Evolutionary conservation across 1,284 basidiomycete species (phyloP), one percentile per base, ranked within the genome.

Genomic region (Pseudozyma hubeiensis): DNA sequence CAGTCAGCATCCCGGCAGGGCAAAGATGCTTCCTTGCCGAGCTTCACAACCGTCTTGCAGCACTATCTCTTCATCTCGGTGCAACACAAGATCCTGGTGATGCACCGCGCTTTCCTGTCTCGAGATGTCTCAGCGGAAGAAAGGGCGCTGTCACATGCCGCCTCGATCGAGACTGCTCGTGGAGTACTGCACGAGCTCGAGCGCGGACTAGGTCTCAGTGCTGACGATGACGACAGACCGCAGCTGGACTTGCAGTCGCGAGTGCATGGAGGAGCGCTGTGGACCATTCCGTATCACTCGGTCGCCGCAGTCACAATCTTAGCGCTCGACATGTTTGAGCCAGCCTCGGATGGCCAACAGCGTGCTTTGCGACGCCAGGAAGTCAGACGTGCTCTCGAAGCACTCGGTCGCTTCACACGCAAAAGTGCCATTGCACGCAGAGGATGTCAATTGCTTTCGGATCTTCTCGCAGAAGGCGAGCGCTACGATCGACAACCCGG

Each of bases 11-110:
- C 51, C n/a, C 19, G 40, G 3, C 41, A 55, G 31, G 55, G 41
- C 35, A 52, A 19, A 9, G 53, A 19, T 31, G 44, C 51, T 0
- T 30, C 50, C 11, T 40, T 69, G 39, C 75, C 71, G 7, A 70
- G 63, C 57, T 77, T 70, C 19, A 73, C 65, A 9, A 61, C 64
- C 8, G 75, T 69, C 10, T 43, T 77, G 40, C 64, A 65, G 45
- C 69, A 72, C 51, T 77, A 77, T 30, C 66, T 77, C 40, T 73
- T 63, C 53, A 77, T 77, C 47, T 68, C 69, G 10, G 74, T 77
- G 30, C 64, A 69, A 43, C 75, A 77, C 56, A 77, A 77, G 58
- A 77, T 74, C 24, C 47, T 77, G 17, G 69, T 72, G 16, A 66
- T 77, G 64, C 75, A 77, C 37, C 70, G 75, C 13, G 75, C 75